These are phyloP conservation scores for Metarhizium robertsii DNA, from an alignment of 2,329 filamentous ascomycete genomes.

Conservation along the genomic window DNA sequence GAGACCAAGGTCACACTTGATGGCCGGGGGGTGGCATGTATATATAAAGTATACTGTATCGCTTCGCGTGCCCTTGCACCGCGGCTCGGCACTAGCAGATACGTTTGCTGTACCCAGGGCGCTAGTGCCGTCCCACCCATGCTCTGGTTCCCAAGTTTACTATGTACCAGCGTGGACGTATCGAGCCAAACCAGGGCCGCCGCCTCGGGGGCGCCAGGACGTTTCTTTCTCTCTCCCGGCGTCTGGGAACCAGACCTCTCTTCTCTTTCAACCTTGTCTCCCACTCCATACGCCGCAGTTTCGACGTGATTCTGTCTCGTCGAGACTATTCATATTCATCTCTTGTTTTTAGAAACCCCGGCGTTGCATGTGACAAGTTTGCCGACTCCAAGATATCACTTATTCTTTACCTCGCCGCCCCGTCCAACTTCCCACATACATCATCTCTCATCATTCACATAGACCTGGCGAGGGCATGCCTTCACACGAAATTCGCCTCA, in stretches of 20 bases:
- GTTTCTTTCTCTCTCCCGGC: conserved; percentile 28
- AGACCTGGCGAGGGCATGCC: conserved; percentile 16
- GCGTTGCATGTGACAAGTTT: not conserved
- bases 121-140: conserved; percentile 28
- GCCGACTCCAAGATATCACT: not conserved
- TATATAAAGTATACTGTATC: conserved; percentile 19
- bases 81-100: conserved; percentile 13
- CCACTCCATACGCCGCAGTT: conserved; percentile 18
- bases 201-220: conserved; percentile 27
- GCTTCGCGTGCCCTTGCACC: not conserved
- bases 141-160: conserved; percentile 11
- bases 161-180: conserved; percentile 20
- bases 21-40: conserved; percentile 22
- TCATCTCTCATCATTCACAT: conserved; percentile 6
- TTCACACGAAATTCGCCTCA: conserved; percentile 18
- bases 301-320: conserved; percentile 15
- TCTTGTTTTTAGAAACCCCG: not conserved
- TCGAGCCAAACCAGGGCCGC: conserved; percentile 25
- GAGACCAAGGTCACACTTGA: conserved; percentile 24
- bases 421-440: conserved; percentile 1
- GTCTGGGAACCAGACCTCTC: conserved; percentile 23
- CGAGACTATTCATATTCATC: conserved; percentile 11
- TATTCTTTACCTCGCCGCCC: not conserved
- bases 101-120: conserved; percentile 15
- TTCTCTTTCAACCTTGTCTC: conserved; percentile 25